phyloP scores from a whole-genome alignment of 1,284 basidiomycete species.

The Ganoderma lucidum region DNA sequence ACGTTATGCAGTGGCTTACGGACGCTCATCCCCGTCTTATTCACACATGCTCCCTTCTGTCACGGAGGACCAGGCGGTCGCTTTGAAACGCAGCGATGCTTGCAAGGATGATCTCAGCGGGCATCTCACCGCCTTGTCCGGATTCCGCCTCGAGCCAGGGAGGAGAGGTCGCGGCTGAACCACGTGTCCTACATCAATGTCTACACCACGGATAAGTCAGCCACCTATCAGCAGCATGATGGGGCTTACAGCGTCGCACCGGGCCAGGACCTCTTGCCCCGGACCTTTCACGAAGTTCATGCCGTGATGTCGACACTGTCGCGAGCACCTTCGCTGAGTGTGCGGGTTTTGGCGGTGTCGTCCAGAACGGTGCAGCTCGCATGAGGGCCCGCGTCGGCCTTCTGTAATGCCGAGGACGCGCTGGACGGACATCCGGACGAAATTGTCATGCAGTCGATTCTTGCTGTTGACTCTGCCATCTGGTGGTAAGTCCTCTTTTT shows the following conservation, averaged over 20 bases:
- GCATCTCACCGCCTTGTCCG: not conserved
- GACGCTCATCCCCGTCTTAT: not conserved
- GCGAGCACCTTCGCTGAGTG: not conserved
- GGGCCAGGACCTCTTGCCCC: not conserved
- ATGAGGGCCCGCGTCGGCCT: not conserved
- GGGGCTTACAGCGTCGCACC: not conserved
- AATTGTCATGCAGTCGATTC: not conserved
- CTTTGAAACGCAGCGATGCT: not conserved
- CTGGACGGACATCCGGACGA: not conserved
- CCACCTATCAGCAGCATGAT: not conserved
- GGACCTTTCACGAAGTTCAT: not conserved
- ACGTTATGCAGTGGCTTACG: not conserved
- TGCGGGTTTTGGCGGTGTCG: not conserved
- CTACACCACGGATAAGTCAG: constrained; percentile 5
- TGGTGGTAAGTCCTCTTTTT: not conserved
- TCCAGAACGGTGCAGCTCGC: not conserved
- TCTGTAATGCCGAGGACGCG: not conserved
- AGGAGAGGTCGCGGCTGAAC: not conserved
- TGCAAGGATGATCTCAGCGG: not conserved
- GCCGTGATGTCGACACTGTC: not conserved
- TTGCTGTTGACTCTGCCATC: not conserved
- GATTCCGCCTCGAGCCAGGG: not conserved
- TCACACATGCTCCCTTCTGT: not conserved
- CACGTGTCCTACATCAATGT: not conserved
- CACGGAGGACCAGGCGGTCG: not conserved